These are phyloP conservation scores for Aspergillus pseudotamarii DNA, from an alignment of 2,329 filamentous ascomycete genomes.

Conservation along the genomic window DNA sequence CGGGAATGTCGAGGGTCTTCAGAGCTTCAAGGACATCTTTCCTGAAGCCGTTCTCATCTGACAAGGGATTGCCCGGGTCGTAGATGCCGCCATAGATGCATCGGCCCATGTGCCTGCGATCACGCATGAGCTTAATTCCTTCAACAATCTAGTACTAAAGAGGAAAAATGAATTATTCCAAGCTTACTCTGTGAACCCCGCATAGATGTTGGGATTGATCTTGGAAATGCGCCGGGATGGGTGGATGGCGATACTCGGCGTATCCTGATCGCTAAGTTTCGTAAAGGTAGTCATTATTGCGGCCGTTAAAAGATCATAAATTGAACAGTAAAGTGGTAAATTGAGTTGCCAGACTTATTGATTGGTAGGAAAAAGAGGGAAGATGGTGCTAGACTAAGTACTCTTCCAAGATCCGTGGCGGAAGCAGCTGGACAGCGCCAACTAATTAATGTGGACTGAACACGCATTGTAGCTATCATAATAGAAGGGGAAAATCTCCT, in stretches of 20 bases:
- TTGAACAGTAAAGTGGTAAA: conserved; percentile 7
- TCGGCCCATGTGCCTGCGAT: conserved; percentile 75
- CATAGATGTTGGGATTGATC: conserved; percentile 80
- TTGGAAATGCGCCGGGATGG: conserved; percentile 67
- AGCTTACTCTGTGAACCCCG: conserved; percentile 78
- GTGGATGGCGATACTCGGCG: conserved; percentile 67
- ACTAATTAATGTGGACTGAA: conserved; percentile 22
- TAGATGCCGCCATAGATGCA: conserved; percentile 89
- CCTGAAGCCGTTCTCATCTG: conserved; percentile 74
- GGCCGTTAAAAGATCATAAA: conserved; percentile 2
- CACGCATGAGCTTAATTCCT: conserved; percentile 17
- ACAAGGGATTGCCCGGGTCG: conserved; percentile 73
- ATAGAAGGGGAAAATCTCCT: conserved; percentile 36
- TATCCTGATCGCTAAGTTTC: conserved; percentile 62
- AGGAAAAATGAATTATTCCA: neutral
- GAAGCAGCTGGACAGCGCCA: conserved; percentile 20
- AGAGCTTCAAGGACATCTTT: conserved; percentile 76
- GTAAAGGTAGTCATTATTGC: conserved; percentile 72
- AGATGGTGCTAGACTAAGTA: conserved; percentile 1
- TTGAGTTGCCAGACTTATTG: neutral
- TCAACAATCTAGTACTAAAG: neutral
- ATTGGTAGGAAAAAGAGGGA: conserved; percentile 11
- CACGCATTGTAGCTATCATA: conserved; percentile 12
- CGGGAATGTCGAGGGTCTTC: conserved; percentile 73
- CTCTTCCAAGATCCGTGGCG: conserved; percentile 9